A percentile compares a stretch with the other conserved stretches of the same genome.
phyloP scores from a whole-genome alignment of 352 stramenopile species.

The Globisporangium orthogonon region DNA sequence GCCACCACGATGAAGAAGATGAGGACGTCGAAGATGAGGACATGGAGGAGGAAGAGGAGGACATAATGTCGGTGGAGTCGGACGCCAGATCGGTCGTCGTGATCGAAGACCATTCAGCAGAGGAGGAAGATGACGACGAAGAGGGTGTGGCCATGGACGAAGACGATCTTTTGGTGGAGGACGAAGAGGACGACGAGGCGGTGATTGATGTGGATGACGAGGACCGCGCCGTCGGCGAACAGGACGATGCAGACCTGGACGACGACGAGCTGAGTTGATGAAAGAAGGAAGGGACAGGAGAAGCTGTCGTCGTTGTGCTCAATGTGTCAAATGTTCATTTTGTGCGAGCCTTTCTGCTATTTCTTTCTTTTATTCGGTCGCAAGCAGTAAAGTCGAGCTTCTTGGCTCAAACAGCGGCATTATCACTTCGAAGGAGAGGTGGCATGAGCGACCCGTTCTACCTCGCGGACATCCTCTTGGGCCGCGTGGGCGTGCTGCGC shows the following conservation, averaged over 20 bases:
- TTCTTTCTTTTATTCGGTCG: neutral
- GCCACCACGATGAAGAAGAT: conserved; percentile 16
- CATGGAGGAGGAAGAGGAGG: conserved; percentile 26
- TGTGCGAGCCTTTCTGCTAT: neutral
- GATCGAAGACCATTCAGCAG: conserved; percentile 10
- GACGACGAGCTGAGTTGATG: conserved; percentile 8
- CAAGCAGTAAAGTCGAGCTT: neutral
- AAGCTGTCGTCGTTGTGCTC: neutral
- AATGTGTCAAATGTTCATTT: neutral
- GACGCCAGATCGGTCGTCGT: conserved; percentile 12
- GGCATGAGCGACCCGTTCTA: conserved; percentile 86
- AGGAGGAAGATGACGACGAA: conserved; percentile 15
- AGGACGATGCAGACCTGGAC: conserved; percentile 16
- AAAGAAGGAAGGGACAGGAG: neutral
- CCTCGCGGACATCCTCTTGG: conserved; percentile 78
- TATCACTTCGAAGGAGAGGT: no score
- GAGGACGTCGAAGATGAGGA: conserved; percentile 20
- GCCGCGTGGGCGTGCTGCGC: conserved; percentile 74
- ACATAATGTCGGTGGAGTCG: neutral
- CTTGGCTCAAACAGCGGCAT: no score
- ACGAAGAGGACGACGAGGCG: conserved; percentile 25
- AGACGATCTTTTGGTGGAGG: conserved; percentile 26
- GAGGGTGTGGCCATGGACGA: conserved; percentile 16
- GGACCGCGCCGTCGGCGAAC: conserved; percentile 11
- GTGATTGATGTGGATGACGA: conserved; percentile 33